Evolutionary conservation across 345 rosid species (phyloP).

Genomic region (Brassica rapa): DNA sequence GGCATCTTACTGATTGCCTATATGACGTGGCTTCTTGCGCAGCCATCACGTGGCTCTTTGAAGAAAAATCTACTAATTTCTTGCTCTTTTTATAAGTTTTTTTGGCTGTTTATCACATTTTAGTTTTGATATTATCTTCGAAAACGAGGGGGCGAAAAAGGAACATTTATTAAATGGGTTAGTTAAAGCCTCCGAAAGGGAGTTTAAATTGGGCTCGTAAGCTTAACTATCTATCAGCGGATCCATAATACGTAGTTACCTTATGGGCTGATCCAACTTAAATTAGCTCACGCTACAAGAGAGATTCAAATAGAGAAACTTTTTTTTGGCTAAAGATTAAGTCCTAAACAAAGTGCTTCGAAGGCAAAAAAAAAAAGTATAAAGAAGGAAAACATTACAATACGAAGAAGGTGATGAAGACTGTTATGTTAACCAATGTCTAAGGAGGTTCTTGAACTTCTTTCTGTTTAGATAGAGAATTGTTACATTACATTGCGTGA

Average conservation of each 20-base stretch:
- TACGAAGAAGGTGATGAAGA: too few species aligned
- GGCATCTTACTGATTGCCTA: background rate
- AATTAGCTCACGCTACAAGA: background rate
- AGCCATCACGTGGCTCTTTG: conserved; percentile 17
- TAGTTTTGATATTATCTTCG: conserved; percentile 30
- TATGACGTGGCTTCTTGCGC: conserved; percentile 1
- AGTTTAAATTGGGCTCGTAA: background rate
- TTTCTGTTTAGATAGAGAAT: too few species aligned
- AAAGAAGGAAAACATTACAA: too few species aligned
- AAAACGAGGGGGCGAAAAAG: background rate
- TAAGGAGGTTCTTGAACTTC: too few species aligned
- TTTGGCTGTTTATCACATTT: conserved; percentile 12
- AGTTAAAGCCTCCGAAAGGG: background rate
- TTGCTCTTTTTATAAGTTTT: background rate
- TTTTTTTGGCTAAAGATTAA: too few species aligned
- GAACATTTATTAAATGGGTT: background rate
- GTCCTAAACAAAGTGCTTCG: too few species aligned
- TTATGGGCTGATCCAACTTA: conserved; percentile 8
- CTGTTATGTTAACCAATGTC: too few species aligned
- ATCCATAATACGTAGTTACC: background rate
- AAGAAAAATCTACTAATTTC: background rate
- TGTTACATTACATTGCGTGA: background rate
- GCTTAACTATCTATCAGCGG: background rate
- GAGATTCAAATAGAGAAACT: too few species aligned
- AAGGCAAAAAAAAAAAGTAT: too few species aligned